Conservation (phyloP, 495 filamentous ascomycete genomes). For the Coniosporium apollinis region DNA sequence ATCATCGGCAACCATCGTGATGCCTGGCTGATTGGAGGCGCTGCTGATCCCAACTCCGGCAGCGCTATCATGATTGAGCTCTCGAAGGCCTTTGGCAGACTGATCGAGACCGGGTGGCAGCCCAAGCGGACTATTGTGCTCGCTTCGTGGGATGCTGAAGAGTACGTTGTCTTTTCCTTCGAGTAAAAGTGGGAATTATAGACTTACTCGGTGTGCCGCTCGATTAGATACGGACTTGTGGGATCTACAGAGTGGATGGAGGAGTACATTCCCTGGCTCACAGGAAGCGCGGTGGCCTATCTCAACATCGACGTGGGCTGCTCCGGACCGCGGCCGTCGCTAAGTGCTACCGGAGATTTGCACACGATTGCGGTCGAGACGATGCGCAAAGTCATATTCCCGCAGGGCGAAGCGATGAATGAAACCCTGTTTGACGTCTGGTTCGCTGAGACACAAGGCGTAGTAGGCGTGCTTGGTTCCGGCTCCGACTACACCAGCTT, state of each 20-base stretch:
- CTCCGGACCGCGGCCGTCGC: constrained; percentile 21
- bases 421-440: constrained; percentile 24
- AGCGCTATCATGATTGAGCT: constrained; percentile 28
- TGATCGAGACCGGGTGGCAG: constrained; percentile 28
- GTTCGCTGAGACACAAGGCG: constrained; percentile 10
- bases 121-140: constrained; percentile 21
- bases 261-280: constrained; percentile 20
- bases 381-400: constrained; percentile 18
- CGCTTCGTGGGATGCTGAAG: constrained; percentile 20
- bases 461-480: constrained; percentile 16
- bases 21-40: constrained; percentile 28
- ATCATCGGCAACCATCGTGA: constrained; percentile 20
- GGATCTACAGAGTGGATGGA: constrained; percentile 23
- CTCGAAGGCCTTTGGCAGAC: constrained; percentile 24
- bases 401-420: constrained; percentile 24
- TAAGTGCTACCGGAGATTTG: constrained; percentile 16
- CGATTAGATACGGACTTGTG: constrained; percentile 38
- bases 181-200: too few species aligned
- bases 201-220: too few species aligned
- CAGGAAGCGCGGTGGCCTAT: constrained; percentile 33
- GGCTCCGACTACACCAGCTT: constrained; percentile 19
- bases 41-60: constrained; percentile 29
- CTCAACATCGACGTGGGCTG: constrained; percentile 49
- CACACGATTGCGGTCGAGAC: constrained; percentile 9
- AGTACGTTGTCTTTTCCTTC: too few species aligned